Evolutionary conservation across 176 grass and related monocot species (phyloP).

Genomic region (Avena atlantica): DNA sequence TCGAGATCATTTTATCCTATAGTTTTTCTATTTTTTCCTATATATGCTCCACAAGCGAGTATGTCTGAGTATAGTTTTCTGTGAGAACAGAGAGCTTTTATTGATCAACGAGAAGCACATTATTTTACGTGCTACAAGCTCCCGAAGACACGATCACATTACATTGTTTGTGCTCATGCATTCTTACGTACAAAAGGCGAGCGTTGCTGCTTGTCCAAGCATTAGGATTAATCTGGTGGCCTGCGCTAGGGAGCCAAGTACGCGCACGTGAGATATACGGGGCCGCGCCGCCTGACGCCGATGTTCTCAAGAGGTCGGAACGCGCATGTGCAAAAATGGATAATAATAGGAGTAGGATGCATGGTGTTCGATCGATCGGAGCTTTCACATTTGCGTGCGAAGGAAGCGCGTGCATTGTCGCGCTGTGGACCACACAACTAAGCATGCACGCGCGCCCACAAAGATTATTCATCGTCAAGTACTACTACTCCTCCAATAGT

Average conservation of each 20-base stretch:
- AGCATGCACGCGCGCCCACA: constrained; percentile 33
- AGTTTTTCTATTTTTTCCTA: background rate
- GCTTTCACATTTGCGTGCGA: constrained; percentile 57
- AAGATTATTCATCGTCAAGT: constrained; percentile 21
- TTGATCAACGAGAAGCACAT: background rate
- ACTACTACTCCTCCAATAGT: background rate
- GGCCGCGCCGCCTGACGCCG: background rate
- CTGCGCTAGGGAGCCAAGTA: background rate
- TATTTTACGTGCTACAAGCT: background rate
- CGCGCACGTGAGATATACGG: constrained; percentile 35
- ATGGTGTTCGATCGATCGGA: background rate
- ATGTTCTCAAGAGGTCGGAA: background rate
- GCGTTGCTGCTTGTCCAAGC: constrained; percentile 47
- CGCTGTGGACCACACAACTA: constrained; percentile 45
- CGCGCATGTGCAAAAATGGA: constrained; percentile 18
- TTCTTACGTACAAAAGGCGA: background rate
- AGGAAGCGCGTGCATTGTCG: constrained; percentile 51
- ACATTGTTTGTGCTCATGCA: background rate
- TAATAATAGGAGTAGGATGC: background rate
- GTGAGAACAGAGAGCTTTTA: no score
- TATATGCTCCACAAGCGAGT: background rate
- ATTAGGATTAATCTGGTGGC: constrained; percentile 19
- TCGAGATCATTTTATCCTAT: background rate
- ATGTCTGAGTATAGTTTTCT: no score
- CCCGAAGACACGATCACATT: background rate